Base-by-base conservation (phyloP, 2,329 filamentous ascomycete species). In the Apiospora koreana region DNA sequence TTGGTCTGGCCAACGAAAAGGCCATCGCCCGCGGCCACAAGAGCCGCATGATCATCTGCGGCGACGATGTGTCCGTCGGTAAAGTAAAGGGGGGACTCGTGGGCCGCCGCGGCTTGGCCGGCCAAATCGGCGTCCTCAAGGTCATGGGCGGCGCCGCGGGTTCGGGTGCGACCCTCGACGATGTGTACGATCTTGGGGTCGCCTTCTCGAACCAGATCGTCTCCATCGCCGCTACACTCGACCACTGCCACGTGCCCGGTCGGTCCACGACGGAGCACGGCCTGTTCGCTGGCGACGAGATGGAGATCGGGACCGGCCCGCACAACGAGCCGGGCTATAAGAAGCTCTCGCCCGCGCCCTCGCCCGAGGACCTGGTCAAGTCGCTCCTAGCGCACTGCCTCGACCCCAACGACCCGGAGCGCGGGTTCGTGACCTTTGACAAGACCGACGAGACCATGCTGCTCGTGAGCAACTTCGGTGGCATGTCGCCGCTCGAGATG, bases 281-380 rank as follows among this genome's bases (percentile, higher is more conserved):
- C n/a, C 83, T 80, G 21, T 82, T 90, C 2, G 81, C 79, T 12
- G 77, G 80, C 1, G 79, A 88, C 69, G 88, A 88, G 70, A 78
- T 91, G 45, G 89, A 91, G 77, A 82, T 92, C n/a, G 90, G 90
- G 3, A 91, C 89, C 28, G 90, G 90, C 0, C 89, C 89, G 18
- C 90, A 92, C 77, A 91, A 91, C 75, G 90, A 92, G 78, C 89
- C 90, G 0, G 90, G 86, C 0, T 86, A 89, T 75, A 83, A 82
- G 75, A 88, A 88, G 77, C 75, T 90, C 23, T 86, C 85, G 0
- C 89, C 87, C 0, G 82, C 79, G 0, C 87, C 86, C 2, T 80
- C 84, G 10, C 81, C 85, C 0, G 78, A 83, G 35, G 85, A 84
- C 12, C 80, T 89, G 42, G 82, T 89, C 68, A 84, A 85, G 75